A percentile compares a stretch with the other conserved stretches of the same genome.
Conservation (phyloP, 2,329 filamentous ascomycete species). For the Alternaria brassicae region DNA sequence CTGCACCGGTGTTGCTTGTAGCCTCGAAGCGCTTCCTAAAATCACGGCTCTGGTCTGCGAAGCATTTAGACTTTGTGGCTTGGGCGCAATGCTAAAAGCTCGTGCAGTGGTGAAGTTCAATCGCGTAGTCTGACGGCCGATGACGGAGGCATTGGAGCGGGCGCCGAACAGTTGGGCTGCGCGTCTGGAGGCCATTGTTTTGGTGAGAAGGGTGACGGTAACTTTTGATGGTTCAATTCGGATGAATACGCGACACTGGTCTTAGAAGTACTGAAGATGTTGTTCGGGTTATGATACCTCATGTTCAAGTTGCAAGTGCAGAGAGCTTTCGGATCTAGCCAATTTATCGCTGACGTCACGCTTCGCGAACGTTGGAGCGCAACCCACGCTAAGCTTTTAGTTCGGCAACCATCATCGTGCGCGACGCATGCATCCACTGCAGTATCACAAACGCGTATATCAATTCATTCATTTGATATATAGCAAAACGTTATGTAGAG, state of each 20-base stretch:
- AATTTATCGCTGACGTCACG: constrained; percentile 35
- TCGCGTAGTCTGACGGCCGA: constrained; percentile 15
- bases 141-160: constrained; percentile 16
- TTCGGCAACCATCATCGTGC: background rate
- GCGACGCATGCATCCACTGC: background rate
- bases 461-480: background rate
- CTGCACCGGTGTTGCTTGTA: constrained; percentile 4
- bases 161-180: constrained; percentile 22
- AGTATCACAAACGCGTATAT: background rate
- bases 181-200: constrained; percentile 31
- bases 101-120: constrained; percentile 13
- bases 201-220: background rate
- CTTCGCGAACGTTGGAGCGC: constrained; percentile 14
- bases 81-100: constrained; percentile 13
- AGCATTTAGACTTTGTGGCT: background rate
- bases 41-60: background rate
- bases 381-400: constrained; percentile 13
- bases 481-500: background rate
- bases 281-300: background rate
- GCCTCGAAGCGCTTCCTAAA: background rate
- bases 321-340: constrained; percentile 26
- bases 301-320: constrained; percentile 10
- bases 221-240: background rate
- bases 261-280: background rate
- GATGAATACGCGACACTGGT: background rate